Evolutionary conservation across 179 eudicot species (phyloP).

Genomic region (Camellia oleifera): DNA sequence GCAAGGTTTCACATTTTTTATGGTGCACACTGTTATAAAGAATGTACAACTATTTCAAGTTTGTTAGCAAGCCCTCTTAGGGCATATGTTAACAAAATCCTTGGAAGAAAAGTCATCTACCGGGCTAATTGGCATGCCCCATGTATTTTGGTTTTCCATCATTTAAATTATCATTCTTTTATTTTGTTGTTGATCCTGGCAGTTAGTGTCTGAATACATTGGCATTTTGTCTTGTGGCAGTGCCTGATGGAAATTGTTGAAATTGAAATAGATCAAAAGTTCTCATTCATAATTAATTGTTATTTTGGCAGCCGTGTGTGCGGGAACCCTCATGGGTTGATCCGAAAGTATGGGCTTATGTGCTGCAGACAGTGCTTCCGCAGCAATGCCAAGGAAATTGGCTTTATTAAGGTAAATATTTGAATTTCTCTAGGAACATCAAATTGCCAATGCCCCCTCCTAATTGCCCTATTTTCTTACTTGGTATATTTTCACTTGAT

Average conservation of each 20-base stretch:
- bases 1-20: too few relatives aligned
- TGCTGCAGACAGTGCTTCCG: conserved; percentile 68
- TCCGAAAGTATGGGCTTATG: conserved; percentile 57
- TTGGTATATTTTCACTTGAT: background rate
- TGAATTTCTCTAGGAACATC: background rate
- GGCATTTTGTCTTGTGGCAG: background rate
- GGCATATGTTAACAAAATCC: too few relatives aligned
- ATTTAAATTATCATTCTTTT: too few relatives aligned
- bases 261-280: background rate
- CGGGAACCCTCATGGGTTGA: conserved; percentile 52
- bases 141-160: too few relatives aligned
- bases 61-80: too few relatives aligned
- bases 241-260: background rate
- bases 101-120: too few relatives aligned
- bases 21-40: too few relatives aligned
- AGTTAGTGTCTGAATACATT: too few relatives aligned
- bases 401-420: conserved; percentile 45
- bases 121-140: too few relatives aligned
- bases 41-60: too few relatives aligned
- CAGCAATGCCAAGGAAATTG: conserved; percentile 62
- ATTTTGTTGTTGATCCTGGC: too few relatives aligned
- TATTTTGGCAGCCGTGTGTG: conserved; percentile 47
- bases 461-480: background rate
- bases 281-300: background rate
- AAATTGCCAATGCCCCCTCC: background rate